Conservation (phyloP, 768 basidiomycete species). For the Myochromella boudieri region DNA sequence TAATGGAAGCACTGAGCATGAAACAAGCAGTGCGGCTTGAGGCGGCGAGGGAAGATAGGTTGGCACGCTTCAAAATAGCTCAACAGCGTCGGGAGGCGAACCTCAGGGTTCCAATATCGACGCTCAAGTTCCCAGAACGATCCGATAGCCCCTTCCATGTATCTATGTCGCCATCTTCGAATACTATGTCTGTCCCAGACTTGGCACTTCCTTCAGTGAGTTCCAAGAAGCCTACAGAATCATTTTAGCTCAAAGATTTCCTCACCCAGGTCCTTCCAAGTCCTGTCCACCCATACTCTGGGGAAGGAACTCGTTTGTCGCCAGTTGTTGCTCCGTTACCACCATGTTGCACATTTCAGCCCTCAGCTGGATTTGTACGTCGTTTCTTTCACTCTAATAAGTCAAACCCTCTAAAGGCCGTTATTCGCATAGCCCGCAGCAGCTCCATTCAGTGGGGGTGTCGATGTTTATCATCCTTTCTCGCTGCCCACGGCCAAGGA, state of each 20-base stretch:
- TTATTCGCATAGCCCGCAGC: too few species aligned
- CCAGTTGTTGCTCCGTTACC: not conserved
- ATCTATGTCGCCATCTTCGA: not conserved
- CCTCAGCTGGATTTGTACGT: constrained; percentile 8
- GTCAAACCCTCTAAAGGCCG: not conserved
- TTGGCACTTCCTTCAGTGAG: not conserved
- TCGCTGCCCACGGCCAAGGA: not conserved
- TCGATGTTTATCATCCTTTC: not conserved
- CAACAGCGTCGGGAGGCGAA: constrained; percentile 1
- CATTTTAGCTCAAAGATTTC: not conserved
- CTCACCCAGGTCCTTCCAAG: not conserved
- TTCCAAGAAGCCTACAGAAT: too few species aligned
- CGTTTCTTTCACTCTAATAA: not conserved
- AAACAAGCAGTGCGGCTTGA: not conserved
- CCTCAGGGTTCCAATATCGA: not conserved
- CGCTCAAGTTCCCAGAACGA: not conserved
- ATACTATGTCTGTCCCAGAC: not conserved
- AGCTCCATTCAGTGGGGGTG: constrained; percentile 1
- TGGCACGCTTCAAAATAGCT: not conserved
- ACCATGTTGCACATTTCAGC: not conserved
- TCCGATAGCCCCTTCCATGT: not conserved
- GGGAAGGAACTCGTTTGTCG: not conserved
- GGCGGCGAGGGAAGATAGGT: not conserved
- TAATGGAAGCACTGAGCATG: not conserved
- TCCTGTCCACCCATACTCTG: not conserved